Percentiles rank a stretch among this genome's conserved stretches.
Evolutionary conservation across 2,329 filamentous ascomycete genomes (phyloP).

Genomic region (Triangularia verruculosa): DNA sequence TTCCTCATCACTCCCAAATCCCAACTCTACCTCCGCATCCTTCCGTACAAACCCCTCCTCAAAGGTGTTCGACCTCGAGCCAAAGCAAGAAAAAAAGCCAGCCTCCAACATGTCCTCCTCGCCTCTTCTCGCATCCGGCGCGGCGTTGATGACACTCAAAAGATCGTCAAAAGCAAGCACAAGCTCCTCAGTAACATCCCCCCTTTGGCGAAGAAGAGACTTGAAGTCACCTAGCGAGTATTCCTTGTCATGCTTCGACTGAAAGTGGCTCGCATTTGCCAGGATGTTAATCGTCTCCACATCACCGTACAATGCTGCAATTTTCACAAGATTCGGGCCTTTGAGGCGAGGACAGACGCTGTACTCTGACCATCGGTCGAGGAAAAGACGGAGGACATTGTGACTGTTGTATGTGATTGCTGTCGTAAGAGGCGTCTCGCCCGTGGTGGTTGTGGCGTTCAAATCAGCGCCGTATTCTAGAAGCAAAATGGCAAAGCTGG

Average conservation of each 20-base stretch:
- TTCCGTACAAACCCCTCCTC: background rate
- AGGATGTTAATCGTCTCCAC: constrained; percentile 1
- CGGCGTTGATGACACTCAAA: background rate
- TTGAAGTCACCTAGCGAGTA: constrained; percentile 1
- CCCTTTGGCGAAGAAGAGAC: background rate
- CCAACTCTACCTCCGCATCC: background rate
- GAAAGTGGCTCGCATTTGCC: constrained; percentile 3
- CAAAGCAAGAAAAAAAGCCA: background rate
- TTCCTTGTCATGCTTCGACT: background rate
- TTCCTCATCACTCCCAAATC: background rate
- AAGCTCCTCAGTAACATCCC: background rate
- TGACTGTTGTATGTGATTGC: constrained; percentile 14
- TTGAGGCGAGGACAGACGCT: constrained; percentile 6
- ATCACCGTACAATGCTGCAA: constrained; percentile 2
- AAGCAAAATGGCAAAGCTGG: background rate
- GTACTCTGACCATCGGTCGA: constrained; percentile 10
- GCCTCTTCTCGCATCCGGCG: background rate
- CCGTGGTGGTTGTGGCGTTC: background rate
- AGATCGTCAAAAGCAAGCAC: constrained; percentile 1
- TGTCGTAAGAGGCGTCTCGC: constrained; percentile 13
- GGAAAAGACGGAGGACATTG: background rate
- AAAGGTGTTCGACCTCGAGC: background rate
- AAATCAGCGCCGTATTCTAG: constrained; percentile 11
- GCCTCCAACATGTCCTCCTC: background rate
- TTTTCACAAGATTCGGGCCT: constrained; percentile 4